A percentile compares a stretch with the other conserved stretches of the same genome.
Conservation (phyloP, 495 filamentous ascomycete genomes). For the Glutinoglossum americanum region DNA sequence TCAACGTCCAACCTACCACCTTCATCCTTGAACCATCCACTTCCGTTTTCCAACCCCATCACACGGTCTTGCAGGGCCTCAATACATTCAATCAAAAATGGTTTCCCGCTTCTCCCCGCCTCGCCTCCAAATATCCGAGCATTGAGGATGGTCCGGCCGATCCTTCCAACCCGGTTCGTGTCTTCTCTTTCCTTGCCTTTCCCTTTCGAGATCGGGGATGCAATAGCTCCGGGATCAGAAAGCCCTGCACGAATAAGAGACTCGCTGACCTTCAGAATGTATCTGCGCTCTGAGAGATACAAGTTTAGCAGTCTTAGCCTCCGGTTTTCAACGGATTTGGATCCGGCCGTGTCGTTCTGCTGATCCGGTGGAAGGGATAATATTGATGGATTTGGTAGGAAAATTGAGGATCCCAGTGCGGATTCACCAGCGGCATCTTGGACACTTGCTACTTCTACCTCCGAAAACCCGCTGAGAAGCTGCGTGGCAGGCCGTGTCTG, state of each 20-base stretch:
- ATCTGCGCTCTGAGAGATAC: constrained; percentile 47
- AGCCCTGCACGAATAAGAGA: constrained; percentile 13
- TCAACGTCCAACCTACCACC: constrained; percentile 30
- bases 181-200: not conserved
- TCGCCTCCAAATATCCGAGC: constrained; percentile 4
- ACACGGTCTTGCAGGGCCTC: constrained; percentile 24
- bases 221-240: not conserved
- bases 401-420: constrained; percentile 24
- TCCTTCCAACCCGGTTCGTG: constrained; percentile 11
- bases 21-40: constrained; percentile 28
- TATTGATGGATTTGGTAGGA: constrained; percentile 19
- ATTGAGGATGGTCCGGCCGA: constrained; percentile 10
- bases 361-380: constrained; percentile 16
- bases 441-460: constrained; percentile 43
- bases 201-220: not conserved
- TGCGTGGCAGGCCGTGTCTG: constrained; percentile 46
- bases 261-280: constrained; percentile 26
- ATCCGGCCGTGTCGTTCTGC: constrained; percentile 22
- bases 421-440: constrained; percentile 42
- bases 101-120: constrained; percentile 3
- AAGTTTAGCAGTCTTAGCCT: constrained; percentile 38
- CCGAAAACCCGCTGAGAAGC: constrained; percentile 40
- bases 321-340: constrained; percentile 33
- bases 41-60: constrained; percentile 23
- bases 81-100: constrained; percentile 18